phyloP scores from a whole-genome alignment of 768 basidiomycete genomes.

The Lactifluus subvellereus region DNA sequence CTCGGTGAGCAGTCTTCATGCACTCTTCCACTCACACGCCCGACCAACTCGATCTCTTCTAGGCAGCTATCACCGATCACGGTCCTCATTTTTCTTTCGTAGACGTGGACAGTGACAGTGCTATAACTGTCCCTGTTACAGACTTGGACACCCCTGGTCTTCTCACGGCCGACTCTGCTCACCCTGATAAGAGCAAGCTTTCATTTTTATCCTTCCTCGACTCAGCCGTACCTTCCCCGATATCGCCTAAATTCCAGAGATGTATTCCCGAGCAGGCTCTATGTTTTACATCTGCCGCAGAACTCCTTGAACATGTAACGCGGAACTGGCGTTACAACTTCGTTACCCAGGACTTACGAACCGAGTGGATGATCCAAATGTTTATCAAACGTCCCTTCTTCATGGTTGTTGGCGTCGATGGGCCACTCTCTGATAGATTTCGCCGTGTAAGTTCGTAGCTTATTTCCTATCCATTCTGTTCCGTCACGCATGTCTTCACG shows the following conservation, averaged over 20 bases:
- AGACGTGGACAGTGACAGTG: neutral
- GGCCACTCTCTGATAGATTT: slow-evolving; percentile 69
- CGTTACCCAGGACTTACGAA: slow-evolving; percentile 71
- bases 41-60: neutral
- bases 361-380: slow-evolving; percentile 48
- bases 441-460: slow-evolving; percentile 42
- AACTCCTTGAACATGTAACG: slow-evolving; percentile 71
- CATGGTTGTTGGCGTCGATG: slow-evolving; percentile 77
- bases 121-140: neutral
- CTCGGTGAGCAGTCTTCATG: neutral
- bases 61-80: neutral
- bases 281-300: slow-evolving; percentile 42
- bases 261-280: slow-evolving; percentile 20
- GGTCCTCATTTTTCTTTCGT: slow-evolving; percentile 10
- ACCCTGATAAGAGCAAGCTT: neutral
- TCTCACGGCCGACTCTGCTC: neutral
- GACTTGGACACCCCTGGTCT: neutral
- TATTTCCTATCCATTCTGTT: neutral
- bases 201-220: slow-evolving; percentile 21
- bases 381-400: slow-evolving; percentile 90
- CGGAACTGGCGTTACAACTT: slow-evolving; percentile 73
- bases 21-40: neutral
- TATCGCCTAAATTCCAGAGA: slow-evolving; percentile 2
- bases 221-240: slow-evolving; percentile 10
- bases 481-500: slow-evolving; percentile 13